phyloP scores from a whole-genome alignment of 768 basidiomycete species.

The Tylopilus vinaceipallidus region DNA sequence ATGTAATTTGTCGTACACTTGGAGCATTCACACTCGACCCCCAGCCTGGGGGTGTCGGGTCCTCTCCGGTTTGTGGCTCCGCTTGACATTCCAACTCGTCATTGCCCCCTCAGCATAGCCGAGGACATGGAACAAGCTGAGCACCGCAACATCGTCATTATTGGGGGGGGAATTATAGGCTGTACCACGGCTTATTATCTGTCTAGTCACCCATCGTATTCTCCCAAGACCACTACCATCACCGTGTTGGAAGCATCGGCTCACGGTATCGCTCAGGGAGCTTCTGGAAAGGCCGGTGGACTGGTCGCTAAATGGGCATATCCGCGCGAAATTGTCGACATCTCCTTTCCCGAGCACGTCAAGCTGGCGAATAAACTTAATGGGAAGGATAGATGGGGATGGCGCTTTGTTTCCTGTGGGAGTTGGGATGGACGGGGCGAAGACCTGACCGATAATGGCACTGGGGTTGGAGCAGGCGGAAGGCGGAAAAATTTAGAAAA shows the following conservation, averaged over 20 bases:
- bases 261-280: conserved; percentile 69
- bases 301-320: conserved; percentile 87
- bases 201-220: conserved; percentile 51
- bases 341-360: conserved; percentile 69
- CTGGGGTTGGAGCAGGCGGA: conserved; percentile 31
- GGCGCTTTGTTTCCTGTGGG: conserved; percentile 71
- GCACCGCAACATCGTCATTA: conserved; percentile 56
- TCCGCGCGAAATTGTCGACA: conserved; percentile 61
- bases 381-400: conserved; percentile 78
- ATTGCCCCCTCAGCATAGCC: too few species aligned
- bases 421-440: conserved; percentile 70
- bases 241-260: conserved; percentile 73
- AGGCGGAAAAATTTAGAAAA: conserved; percentile 52
- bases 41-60: neutral
- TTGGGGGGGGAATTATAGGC: conserved; percentile 88
- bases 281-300: conserved; percentile 83
- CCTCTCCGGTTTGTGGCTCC: too few species aligned
- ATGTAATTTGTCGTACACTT: neutral
- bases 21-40: neutral
- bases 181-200: conserved; percentile 83
- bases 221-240: conserved; percentile 39
- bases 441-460: conserved; percentile 14
- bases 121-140: conserved; percentile 21
- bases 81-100: too few species aligned
- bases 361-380: conserved; percentile 66